A percentile compares a stretch with the other conserved stretches of the same genome.
These are phyloP conservation scores for Blastobotrys elegans DNA, from an alignment of 1,139 yeast species.

Conservation along the genomic window DNA sequence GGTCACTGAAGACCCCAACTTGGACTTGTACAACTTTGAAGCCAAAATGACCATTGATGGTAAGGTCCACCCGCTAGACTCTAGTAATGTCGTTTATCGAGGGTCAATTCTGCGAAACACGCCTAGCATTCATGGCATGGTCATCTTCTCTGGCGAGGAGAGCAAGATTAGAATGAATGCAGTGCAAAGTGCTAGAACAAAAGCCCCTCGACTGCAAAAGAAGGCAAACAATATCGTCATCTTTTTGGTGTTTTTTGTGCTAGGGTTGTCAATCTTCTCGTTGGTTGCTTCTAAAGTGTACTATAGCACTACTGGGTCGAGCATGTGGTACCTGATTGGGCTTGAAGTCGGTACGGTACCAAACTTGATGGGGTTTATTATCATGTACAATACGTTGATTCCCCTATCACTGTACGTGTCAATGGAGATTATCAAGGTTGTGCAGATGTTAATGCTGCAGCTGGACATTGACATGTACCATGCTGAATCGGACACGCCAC, in stretches of 20 bases:
- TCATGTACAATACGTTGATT: slow-evolving; percentile 94
- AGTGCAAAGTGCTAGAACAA: slow-evolving; percentile 78
- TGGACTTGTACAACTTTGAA: slow-evolving; percentile 86
- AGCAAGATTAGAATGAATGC: slow-evolving; percentile 95
- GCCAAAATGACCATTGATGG: slow-evolving; percentile 49
- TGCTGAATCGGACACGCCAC: slow-evolving; percentile 76
- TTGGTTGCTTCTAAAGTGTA: slow-evolving; percentile 69
- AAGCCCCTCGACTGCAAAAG: slow-evolving; percentile 86
- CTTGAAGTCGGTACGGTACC: slow-evolving; percentile 86
- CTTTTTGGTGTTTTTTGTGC: slow-evolving; percentile 82
- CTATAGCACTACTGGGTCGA: slow-evolving; percentile 39
- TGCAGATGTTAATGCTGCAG: slow-evolving; percentile 76
- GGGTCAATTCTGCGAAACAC: slow-evolving; percentile 90
- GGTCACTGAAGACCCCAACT: slow-evolving; percentile 82
- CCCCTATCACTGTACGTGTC: slow-evolving; percentile 94
- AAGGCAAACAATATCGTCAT: slow-evolving; percentile 78
- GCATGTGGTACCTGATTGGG: slow-evolving; percentile 66
- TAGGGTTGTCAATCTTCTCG: slow-evolving; percentile 69
- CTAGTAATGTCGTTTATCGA: slow-evolving; percentile 78
- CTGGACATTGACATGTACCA: slow-evolving; percentile 96
- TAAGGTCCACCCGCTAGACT: slow-evolving; percentile 56
- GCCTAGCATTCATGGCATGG: slow-evolving; percentile 64
- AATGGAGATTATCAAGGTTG: slow-evolving; percentile 88
- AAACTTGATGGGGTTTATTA: slow-evolving; percentile 89
- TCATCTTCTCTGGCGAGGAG: slow-evolving; percentile 91